Base-by-base conservation (phyloP, 2,329 filamentous ascomycete genomes). In the Hirsutella minnesotensis region DNA sequence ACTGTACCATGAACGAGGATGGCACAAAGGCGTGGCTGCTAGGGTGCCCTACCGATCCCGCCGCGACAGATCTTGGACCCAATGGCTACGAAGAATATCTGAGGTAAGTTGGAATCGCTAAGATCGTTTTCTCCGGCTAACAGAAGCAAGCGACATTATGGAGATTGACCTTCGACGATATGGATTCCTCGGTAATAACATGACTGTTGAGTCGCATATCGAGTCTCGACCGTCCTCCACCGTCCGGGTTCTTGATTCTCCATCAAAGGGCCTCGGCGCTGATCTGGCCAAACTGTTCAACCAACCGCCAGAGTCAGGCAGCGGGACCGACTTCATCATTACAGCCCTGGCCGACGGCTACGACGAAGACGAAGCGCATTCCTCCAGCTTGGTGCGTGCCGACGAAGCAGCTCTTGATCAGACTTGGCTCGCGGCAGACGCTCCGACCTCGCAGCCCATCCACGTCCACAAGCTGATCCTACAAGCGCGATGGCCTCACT, bases 21-120 rank as follows among this genome's bases (percentile, higher is more conserved):
- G 90, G 90, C 5, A 95, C 92, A 7, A 95, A 94, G 58, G 92
- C 88, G 8, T 98, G 92, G 89, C 70, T 98, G 20, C 73, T 98
- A n/a, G 92, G 92, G 9, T 95, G 88, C 55, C 85, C 85, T 3
- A 82, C 85, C 3, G 87, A 95, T 49, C 67, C 73, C 34, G 66
- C 73, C 16, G 69, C 74, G 7, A 78, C 80, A 39, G 82, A 82
- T 33, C 69, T 81, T 15, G 81, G 76, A 2, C 73, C 77, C 13
- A 82, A 79, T 44, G 79, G 78, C 3, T 81, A 88, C 45, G 90
- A 95, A 57, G 90, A 95, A 58, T 94, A 94, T 57, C 72, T 98
- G 39, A 94, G 66, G 64, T 68, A 50, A 50, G 57, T 40, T 30
- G n/a, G n/a, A n/a, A n/a, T n/a, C n/a, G n/a, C n/a, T n/a, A n/a